Evolutionary conservation across 2,329 filamentous ascomycete species (phyloP).

Genomic region (Plectosphaerella plurivora): DNA sequence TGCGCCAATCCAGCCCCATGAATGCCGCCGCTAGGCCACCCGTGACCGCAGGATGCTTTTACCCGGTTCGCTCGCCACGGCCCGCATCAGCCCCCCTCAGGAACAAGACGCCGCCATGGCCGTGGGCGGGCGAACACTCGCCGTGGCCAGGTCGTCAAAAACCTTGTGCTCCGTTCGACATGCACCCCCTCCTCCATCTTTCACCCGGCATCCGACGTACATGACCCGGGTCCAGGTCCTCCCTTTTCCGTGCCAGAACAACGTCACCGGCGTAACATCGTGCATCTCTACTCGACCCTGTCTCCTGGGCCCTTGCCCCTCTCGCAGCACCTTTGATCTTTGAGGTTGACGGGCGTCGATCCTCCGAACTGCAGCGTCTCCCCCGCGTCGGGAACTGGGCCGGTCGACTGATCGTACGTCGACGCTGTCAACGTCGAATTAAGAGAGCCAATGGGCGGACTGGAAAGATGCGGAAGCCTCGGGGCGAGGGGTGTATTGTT

Average conservation of each 20-base stretch:
- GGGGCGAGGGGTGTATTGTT: neutral
- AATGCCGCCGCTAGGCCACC: conserved; percentile 1
- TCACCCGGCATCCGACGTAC: neutral
- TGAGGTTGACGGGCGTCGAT: conserved; percentile 1
- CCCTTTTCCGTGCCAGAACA: neutral
- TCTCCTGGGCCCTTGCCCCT: neutral
- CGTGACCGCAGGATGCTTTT: neutral
- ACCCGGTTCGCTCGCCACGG: neutral
- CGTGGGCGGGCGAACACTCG: neutral
- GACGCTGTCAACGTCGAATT: neutral
- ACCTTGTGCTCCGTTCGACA: neutral
- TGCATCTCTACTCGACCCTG: neutral
- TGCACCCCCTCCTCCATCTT: neutral
- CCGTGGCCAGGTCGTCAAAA: no score
- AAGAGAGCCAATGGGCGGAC: neutral
- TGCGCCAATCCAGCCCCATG: conserved; percentile 1
- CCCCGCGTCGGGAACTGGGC: neutral
- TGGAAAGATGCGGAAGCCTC: neutral
- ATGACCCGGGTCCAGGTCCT: neutral
- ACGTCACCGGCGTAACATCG: neutral
- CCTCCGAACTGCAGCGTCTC: neutral
- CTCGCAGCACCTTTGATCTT: neutral
- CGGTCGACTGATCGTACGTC: neutral
- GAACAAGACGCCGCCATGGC: neutral
- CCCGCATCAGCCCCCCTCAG: neutral